Evolutionary conservation across 768 basidiomycete species (phyloP).

Genomic region (Leccinum imitatum): DNA sequence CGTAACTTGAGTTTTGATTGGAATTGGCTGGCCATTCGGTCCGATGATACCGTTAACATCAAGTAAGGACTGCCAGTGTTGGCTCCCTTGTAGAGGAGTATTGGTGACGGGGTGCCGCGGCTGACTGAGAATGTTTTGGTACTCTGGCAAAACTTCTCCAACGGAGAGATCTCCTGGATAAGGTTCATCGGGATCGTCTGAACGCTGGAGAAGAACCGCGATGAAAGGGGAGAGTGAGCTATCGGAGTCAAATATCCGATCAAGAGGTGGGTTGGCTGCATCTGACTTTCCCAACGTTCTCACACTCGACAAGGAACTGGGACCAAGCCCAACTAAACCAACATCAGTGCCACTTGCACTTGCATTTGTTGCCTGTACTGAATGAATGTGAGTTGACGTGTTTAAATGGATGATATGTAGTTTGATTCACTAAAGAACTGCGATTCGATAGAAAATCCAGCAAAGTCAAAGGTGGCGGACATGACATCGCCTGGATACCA

Average conservation of each 20-base stretch:
- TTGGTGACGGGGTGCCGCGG: slow-evolving; percentile 50
- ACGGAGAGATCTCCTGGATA: slow-evolving; percentile 64
- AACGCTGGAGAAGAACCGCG: slow-evolving; percentile 62
- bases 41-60: slow-evolving; percentile 64
- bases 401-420: not conserved
- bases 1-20: slow-evolving; percentile 45
- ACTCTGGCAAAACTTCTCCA: slow-evolving; percentile 54
- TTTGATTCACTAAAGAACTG: slow-evolving; percentile 28
- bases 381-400: slow-evolving; percentile 5
- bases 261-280: slow-evolving; percentile 53
- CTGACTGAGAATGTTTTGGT: slow-evolving; percentile 47
- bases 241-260: slow-evolving; percentile 65
- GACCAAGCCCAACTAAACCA: slow-evolving; percentile 60
- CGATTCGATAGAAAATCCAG: slow-evolving; percentile 48
- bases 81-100: slow-evolving; percentile 39
- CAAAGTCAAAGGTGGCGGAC: slow-evolving; percentile 31
- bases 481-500: slow-evolving; percentile 26
- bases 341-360: slow-evolving; percentile 8
- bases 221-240: slow-evolving; percentile 57
- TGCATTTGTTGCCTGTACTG: slow-evolving; percentile 21
- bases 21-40: slow-evolving; percentile 53
- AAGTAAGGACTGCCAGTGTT: slow-evolving; percentile 66
- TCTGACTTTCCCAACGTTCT: slow-evolving; percentile 33
- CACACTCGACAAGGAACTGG: slow-evolving; percentile 53
- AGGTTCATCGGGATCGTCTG: slow-evolving; percentile 48